These are phyloP conservation scores for Fusarium sp. DNA, from an alignment of 2,329 filamentous ascomycete species.

Conservation along the genomic window DNA sequence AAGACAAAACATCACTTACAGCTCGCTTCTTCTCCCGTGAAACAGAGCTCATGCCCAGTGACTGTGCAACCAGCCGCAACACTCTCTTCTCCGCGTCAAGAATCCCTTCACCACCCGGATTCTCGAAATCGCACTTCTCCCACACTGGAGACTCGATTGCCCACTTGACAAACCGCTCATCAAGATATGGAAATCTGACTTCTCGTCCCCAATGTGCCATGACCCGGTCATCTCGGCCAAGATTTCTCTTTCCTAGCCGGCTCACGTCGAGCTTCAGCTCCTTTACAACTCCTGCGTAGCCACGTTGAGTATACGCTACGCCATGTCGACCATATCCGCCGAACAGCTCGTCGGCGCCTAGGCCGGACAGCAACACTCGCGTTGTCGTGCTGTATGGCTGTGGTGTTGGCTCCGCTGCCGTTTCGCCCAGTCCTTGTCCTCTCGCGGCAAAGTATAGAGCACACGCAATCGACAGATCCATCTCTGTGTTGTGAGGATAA, in stretches of 20 bases:
- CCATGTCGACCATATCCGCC: constrained; percentile 91
- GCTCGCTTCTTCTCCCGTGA: constrained; percentile 94
- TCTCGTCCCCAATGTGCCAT: constrained; percentile 93
- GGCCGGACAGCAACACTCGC: constrained; percentile 88
- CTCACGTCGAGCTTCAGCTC: constrained; percentile 90
- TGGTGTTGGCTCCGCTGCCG: constrained; percentile 44
- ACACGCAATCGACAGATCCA: constrained; percentile 95
- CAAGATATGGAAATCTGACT: constrained; percentile 90
- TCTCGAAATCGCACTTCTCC: constrained; percentile 91
- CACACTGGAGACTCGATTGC: constrained; percentile 81
- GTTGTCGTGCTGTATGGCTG: constrained; percentile 76
- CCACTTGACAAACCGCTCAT: constrained; percentile 88
- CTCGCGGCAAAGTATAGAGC: constrained; percentile 96
- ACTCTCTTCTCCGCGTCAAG: constrained; percentile 87
- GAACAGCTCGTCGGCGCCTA: constrained; percentile 97
- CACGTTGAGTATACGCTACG: constrained; percentile 78
- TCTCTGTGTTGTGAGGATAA: constrained; percentile 95
- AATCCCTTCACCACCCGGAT: constrained; percentile 51
- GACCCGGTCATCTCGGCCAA: constrained; percentile 93
- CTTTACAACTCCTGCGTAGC: constrained; percentile 80
- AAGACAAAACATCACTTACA: constrained; percentile 63
- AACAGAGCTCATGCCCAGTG: constrained; percentile 78
- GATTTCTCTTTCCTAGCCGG: constrained; percentile 91
- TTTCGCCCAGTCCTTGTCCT: constrained; percentile 70
- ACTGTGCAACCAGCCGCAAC: constrained; percentile 81